Evolutionary conservation across 345 rosid species (phyloP), one percentile per base, ranked within the genome.

Genomic region (Melaleuca alternifolia): DNA sequence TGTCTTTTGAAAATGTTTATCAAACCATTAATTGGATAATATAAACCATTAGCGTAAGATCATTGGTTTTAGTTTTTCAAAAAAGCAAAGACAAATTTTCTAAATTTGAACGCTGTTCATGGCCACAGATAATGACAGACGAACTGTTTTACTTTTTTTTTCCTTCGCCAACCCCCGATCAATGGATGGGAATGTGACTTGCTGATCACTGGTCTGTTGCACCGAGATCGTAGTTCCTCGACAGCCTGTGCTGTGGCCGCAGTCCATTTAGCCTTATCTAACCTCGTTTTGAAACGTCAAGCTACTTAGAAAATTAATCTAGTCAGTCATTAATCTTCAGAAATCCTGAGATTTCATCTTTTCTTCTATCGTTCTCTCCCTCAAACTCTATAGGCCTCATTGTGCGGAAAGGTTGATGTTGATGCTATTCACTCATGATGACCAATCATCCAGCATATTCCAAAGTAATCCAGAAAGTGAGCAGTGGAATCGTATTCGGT

Each of bases 11-110:
- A 56, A 56, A 24, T 5, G 11, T 10, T 56, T 56, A 23, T 0
- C 3, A 0, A 56, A 56, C 23, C 2, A 56, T 2, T 24, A 41
- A 41, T 41, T 56, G 41, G 4, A 41, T 41, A 2, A 41, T 2
- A 41, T 41, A 41, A 41, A 41, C 3, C 41, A 41, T 41, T 41
- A 2, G 41, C 41, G 41, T 2, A 41, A 41, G 4, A 41, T 41
- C 41, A 41, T 41, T 41, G 41, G 41, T 41, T 41, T 41, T 41
- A 41, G 41, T 41, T 41, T 41, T 4, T 41, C 41, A 41, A 41
- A 41, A 41, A 41, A 41, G 41, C 41, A 41, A 2, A 41, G 41
- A 41, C 41, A 2, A 2, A 41, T 2, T 41, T 41, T 41, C 41
- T 41, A 2, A 41, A 4, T 41, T 41, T 41, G 6, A 1, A 62